Percentiles rank a stretch among this genome's conserved stretches.
phyloP scores from a whole-genome alignment of 2,329 filamentous ascomycete species.

The Beauveria brongniartii region DNA sequence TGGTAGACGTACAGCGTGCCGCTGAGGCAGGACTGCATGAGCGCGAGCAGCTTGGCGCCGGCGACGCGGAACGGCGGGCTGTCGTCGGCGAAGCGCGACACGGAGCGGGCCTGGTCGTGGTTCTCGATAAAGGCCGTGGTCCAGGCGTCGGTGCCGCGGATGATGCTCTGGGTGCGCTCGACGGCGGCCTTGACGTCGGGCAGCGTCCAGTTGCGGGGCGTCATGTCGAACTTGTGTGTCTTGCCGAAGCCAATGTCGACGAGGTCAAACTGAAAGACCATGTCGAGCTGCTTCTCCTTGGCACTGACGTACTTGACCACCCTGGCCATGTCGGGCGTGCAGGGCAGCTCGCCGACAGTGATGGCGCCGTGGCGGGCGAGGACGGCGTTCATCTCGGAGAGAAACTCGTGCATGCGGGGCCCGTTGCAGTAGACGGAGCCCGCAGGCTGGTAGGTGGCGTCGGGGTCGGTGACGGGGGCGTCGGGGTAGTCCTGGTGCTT shows the following conservation, averaged over 20 bases:
- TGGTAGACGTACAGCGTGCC: constrained; percentile 61
- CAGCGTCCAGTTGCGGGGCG: constrained; percentile 35
- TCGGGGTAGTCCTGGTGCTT: constrained; percentile 53
- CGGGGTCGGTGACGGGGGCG: constrained; percentile 43
- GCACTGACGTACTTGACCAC: constrained; percentile 54
- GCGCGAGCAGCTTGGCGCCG: constrained; percentile 51
- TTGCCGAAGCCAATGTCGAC: constrained; percentile 51
- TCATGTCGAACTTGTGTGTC: constrained; percentile 44
- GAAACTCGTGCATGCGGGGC: constrained; percentile 59
- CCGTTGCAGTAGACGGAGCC: constrained; percentile 57
- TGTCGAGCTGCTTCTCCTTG: constrained; percentile 52
- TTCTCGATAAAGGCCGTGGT: constrained; percentile 58
- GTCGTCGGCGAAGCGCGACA: constrained; percentile 46
- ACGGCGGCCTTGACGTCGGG: constrained; percentile 40
- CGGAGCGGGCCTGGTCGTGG: constrained; percentile 53
- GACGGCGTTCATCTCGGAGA: constrained; percentile 57
- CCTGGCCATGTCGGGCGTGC: constrained; percentile 48
- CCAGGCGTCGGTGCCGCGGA: constrained; percentile 49
- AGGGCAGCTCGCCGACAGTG: constrained; percentile 62
- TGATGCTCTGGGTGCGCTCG: constrained; percentile 41
- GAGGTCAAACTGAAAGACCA: constrained; percentile 62
- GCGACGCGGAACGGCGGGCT: constrained; percentile 36
- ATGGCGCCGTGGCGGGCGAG: constrained; percentile 55
- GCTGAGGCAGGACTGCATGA: constrained; percentile 42
- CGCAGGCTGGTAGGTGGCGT: constrained; percentile 42